These are phyloP conservation scores for Malus orientalis DNA, from an alignment of 306 rosid genomes.

Conservation along the genomic window DNA sequence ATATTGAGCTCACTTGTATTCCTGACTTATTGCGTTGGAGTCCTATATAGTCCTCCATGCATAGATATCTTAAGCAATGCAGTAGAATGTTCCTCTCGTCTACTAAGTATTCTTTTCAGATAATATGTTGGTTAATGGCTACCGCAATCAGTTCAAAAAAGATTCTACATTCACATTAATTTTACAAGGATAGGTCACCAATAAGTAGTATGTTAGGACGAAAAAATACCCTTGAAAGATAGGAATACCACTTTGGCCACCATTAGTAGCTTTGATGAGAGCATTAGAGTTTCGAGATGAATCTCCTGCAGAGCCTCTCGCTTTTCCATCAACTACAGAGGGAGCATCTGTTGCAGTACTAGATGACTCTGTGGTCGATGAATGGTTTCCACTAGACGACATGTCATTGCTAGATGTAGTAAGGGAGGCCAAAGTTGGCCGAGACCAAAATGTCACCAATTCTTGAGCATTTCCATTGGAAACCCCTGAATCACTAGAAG, in stretches of 20 bases:
- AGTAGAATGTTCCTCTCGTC: background rate
- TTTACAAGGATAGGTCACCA: background rate
- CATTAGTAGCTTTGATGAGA: constrained; percentile 28
- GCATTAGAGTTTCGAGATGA: constrained; percentile 26
- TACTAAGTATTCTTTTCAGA: background rate
- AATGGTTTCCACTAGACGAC: constrained; percentile 28
- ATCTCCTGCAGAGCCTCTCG: constrained; percentile 25
- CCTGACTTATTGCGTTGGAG: background rate
- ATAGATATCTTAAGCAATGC: background rate
- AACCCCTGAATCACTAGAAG: constrained; percentile 27
- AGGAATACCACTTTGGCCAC: constrained; percentile 56
- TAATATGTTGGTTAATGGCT: background rate
- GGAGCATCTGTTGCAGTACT: constrained; percentile 26
- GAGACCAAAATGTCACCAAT: constrained; percentile 29
- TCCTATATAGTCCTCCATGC: background rate
- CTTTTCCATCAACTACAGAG: constrained; percentile 21
- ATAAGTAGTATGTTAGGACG: constrained; percentile 18
- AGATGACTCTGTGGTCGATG: constrained; percentile 32
- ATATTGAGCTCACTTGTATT: background rate
- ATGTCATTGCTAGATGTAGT: constrained; percentile 23
- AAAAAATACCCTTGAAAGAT: constrained; percentile 72
- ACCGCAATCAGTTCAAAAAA: background rate
- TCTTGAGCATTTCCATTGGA: constrained; percentile 31
- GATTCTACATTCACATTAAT: background rate
- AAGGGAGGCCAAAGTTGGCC: constrained; percentile 26